These are phyloP conservation scores for Crucibulum laeve DNA, from an alignment of 768 basidiomycete genomes.

Conservation along the genomic window DNA sequence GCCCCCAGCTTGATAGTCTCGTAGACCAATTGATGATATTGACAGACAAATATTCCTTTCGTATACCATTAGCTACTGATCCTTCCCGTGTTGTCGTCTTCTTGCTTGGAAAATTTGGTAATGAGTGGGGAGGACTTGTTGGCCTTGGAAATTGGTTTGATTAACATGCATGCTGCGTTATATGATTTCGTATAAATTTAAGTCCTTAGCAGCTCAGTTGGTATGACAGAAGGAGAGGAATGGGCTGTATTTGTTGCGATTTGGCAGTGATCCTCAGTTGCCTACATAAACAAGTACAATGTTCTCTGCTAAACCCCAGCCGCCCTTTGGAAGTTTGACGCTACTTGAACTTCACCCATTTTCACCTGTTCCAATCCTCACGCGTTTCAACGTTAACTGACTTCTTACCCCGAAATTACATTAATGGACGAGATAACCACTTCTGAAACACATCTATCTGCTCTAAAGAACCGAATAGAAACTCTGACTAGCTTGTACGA, in stretches of 20 bases:
- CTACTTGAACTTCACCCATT: too few relatives aligned
- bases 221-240: too few relatives aligned
- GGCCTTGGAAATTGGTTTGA: constrained; percentile 12
- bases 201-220: neutral
- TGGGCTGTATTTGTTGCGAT: too few relatives aligned
- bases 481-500: constrained; percentile 40
- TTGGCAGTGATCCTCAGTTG: too few relatives aligned
- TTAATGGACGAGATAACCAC: neutral
- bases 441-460: neutral
- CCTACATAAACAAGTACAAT: too few relatives aligned
- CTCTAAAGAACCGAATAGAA: constrained; percentile 35
- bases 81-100: constrained; percentile 27
- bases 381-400: too few relatives aligned
- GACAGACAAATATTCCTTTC: neutral
- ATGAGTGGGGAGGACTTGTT: constrained; percentile 30
- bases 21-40: too few relatives aligned
- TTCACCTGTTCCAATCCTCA: too few relatives aligned
- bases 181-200: constrained; percentile 3
- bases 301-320: too few relatives aligned
- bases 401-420: neutral
- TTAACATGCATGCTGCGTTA: constrained; percentile 1
- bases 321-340: too few relatives aligned
- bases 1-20: too few relatives aligned
- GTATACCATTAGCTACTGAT: neutral
- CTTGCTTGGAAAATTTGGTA: constrained; percentile 26